Percentiles rank a stretch among this genome's conserved stretches.
Evolutionary conservation across 768 basidiomycete genomes (phyloP).

Genomic region (Kwoniella dendrophila): DNA sequence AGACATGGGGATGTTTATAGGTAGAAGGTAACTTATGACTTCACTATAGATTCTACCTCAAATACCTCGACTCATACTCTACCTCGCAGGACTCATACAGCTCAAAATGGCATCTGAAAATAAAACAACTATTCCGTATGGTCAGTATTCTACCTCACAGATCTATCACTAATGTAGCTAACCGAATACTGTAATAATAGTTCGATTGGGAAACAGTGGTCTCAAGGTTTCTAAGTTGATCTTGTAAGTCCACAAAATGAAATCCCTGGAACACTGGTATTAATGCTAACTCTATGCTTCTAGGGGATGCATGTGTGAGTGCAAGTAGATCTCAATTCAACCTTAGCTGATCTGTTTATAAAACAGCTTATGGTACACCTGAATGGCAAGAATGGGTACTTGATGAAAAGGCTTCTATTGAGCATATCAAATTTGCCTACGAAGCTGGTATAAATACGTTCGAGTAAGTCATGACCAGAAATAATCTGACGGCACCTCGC

Average conservation of each 20-base stretch:
- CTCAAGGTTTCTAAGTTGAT: constrained; percentile 68
- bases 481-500: background rate
- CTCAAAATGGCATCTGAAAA: constrained; percentile 5
- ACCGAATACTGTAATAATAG: constrained; percentile 4
- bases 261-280: constrained; percentile 55
- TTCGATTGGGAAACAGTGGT: constrained; percentile 64
- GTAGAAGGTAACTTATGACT: too few relatives aligned
- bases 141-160: background rate
- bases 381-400: constrained; percentile 26
- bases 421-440: constrained; percentile 42
- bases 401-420: constrained; percentile 25
- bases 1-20: too few relatives aligned
- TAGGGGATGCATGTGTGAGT: constrained; percentile 39
- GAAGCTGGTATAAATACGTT: constrained; percentile 48
- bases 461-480: constrained; percentile 22
- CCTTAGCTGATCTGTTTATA: background rate
- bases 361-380: constrained; percentile 30
- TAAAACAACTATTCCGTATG: constrained; percentile 4
- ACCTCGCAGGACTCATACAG: too few relatives aligned
- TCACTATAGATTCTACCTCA: too few relatives aligned
- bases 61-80: too few relatives aligned
- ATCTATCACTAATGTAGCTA: background rate
- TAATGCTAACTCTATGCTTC: background rate
- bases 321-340: background rate
- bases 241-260: constrained; percentile 65